These are phyloP conservation scores for Thelonectria blattea DNA, from an alignment of 2,329 filamentous ascomycete species.

Conservation along the genomic window DNA sequence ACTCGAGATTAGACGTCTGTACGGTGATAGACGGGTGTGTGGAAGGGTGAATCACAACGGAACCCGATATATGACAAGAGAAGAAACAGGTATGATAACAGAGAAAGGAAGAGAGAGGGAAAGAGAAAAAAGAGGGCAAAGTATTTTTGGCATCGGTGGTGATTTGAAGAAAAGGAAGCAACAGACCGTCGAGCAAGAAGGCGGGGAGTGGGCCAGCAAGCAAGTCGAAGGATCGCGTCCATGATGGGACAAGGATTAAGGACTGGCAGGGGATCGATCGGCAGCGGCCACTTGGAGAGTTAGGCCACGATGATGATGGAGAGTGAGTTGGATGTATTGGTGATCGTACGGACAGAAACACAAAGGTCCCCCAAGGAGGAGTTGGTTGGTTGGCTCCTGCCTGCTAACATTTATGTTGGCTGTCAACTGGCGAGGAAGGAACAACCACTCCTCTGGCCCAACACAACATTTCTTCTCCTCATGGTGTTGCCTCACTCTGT, in stretches of 20 bases:
- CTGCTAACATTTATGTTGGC: too few species aligned
- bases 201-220: neutral
- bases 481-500: too few species aligned
- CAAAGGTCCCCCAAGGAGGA: too few species aligned
- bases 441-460: too few species aligned
- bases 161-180: neutral
- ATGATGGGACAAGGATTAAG: neutral
- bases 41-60: neutral
- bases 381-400: too few species aligned
- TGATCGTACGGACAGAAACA: too few species aligned
- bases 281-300: too few species aligned
- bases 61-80: neutral
- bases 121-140: neutral
- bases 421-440: too few species aligned
- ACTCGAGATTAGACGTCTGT: neutral
- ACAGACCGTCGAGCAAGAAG: neutral
- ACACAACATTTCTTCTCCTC: too few species aligned
- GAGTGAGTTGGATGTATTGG: too few species aligned
- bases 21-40: neutral
- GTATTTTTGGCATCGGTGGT: neutral
- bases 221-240: neutral
- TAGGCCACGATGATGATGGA: too few species aligned
- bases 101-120: neutral
- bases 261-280: neutral
- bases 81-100: neutral